phyloP scores from a whole-genome alignment of 106 monocot species.

The Phalaenopsis equestris region DNA sequence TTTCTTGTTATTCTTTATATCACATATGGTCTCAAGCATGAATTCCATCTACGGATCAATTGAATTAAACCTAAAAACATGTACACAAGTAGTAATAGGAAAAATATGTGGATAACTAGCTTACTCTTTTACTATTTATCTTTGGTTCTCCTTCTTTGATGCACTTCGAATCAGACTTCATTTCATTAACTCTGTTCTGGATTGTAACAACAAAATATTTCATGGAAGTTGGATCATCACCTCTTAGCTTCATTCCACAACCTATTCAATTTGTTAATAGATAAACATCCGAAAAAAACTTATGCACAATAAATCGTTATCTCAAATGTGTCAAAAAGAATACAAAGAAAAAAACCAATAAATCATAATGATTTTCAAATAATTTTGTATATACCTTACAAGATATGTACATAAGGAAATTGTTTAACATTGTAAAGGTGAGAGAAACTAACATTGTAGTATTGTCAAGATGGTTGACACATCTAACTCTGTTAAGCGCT shows the following conservation, averaged over 20 bases:
- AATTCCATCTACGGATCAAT: slow-evolving; percentile 81
- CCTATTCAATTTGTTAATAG: slow-evolving; percentile 26
- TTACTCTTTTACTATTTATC: slow-evolving; percentile 66
- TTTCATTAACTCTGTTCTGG: slow-evolving; percentile 61
- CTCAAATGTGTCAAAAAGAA: background rate
- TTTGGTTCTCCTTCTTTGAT: slow-evolving; percentile 27
- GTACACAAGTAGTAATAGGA: background rate
- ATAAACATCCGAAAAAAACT: background rate
- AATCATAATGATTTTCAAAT: background rate
- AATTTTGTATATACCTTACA: background rate
- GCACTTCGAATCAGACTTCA: slow-evolving; percentile 22
- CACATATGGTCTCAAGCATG: slow-evolving; percentile 94
- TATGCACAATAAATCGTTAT: background rate
- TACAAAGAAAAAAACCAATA: background rate
- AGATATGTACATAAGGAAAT: background rate
- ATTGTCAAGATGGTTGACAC: slow-evolving; percentile 70
- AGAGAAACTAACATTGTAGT: slow-evolving; percentile 55
- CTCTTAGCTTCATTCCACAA: slow-evolving; percentile 90
- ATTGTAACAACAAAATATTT: slow-evolving; percentile 74
- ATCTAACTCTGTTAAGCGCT: slow-evolving; percentile 81
- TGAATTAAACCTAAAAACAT: background rate
- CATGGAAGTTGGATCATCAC: slow-evolving; percentile 84
- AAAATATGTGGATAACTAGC: slow-evolving; percentile 6
- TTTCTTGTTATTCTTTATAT: slow-evolving; percentile 95
- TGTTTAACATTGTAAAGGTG: background rate